Base-by-base conservation (phyloP, 257 asterid species). In the Avicennia marina region DNA sequence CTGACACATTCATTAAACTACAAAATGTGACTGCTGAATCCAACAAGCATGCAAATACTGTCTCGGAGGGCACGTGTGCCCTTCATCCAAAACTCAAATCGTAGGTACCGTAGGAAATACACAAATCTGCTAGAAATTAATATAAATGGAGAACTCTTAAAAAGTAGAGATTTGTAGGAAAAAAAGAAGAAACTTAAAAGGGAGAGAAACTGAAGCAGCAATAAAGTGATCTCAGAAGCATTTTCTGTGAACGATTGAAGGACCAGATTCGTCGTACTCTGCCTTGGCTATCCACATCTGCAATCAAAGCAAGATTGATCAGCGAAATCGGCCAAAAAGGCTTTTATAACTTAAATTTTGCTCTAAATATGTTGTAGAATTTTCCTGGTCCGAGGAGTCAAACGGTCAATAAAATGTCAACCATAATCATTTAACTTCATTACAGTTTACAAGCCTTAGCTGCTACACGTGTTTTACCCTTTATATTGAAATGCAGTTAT, bases 231-330 rank as follows among this genome's bases (percentile, higher is more conserved):
- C 34, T 26, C 46, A 69, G 69, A 69, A 69, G 65, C 74, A 69
- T 31, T 69, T 69, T 57, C 74, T 62, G 74, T 69, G 74, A 50
- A 69, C 74, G 55, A 69, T 69, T 5, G 74, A 69, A 22, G 74
- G 74, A 9, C 74, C 74, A 11, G 74, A 69, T 33, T 69, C 74
- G 11, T 69, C 74, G 31, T 69, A 69, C 64, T 69, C 74, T 7
- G 69, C 69, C 20, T 69, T 69, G 59, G 74, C 74, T 55, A 69
- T 69, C 74, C 74, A 69, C 74, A 62, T 69, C 74, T 69, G 69
- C 74, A 47, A 26, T 26, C 34, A 47, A 11, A 36, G 2, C 43
- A 33, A 44, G 29, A 36, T 45, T 34, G 0, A 33, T 63, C 55
- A 20, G 22, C 20, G 7, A n/a, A 51, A 29, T 36, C 13, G n/a